Evolutionary conservation across 805 yeast species (phyloP).

Genomic region (Pichia exigua): DNA sequence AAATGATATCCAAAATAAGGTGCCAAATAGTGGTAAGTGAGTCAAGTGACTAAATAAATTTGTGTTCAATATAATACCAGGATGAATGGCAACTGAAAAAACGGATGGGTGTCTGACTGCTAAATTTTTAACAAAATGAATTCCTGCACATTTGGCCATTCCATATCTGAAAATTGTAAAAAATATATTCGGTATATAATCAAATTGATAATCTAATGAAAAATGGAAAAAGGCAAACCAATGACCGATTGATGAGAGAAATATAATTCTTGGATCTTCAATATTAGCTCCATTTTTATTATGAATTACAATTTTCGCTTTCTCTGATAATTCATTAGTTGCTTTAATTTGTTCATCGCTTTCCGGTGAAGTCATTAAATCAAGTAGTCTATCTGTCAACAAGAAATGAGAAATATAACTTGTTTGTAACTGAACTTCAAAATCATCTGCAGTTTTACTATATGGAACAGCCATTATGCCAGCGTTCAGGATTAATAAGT

Average conservation of each 20-base stretch:
- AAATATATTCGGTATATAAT: slow-evolving; percentile 54
- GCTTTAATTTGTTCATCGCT: not conserved
- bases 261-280: slow-evolving; percentile 46
- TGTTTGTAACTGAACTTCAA: slow-evolving; percentile 75
- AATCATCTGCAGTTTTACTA: slow-evolving; percentile 49
- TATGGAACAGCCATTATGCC: slow-evolving; percentile 76
- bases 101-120: slow-evolving; percentile 61
- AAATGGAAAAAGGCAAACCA: slow-evolving; percentile 42
- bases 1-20: slow-evolving; percentile 61
- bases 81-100: slow-evolving; percentile 61
- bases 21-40: slow-evolving; percentile 68
- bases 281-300: slow-evolving; percentile 10
- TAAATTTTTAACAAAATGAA: slow-evolving; percentile 60
- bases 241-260: slow-evolving; percentile 62
- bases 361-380: slow-evolving; percentile 36
- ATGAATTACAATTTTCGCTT: not conserved
- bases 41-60: slow-evolving; percentile 72
- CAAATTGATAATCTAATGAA: slow-evolving; percentile 40
- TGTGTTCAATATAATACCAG: slow-evolving; percentile 82
- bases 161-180: slow-evolving; percentile 78
- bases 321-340: not conserved
- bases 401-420: slow-evolving; percentile 72
- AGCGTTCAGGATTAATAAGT: slow-evolving; percentile 67
- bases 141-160: slow-evolving; percentile 67
- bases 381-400: slow-evolving; percentile 52